Conservation (phyloP, 805 yeast species). For the Wickerhamomyces ciferrii region DNA sequence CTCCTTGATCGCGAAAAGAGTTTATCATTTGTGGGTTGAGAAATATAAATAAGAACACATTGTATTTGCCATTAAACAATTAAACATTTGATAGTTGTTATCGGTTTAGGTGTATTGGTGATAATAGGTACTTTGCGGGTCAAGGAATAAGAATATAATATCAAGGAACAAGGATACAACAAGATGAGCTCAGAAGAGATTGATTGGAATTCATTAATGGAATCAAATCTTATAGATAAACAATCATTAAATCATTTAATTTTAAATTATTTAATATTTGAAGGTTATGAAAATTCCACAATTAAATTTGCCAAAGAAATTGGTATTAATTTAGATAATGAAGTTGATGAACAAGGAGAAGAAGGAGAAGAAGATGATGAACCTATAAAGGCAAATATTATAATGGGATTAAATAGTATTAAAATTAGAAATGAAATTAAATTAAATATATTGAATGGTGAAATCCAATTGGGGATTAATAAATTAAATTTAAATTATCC, state of each 20-base stretch:
- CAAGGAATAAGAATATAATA: too few relatives aligned
- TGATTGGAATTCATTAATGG: neutral
- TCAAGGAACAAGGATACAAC: too few relatives aligned
- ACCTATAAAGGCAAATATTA: slow-evolving; percentile 4
- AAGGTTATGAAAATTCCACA: slow-evolving; percentile 73
- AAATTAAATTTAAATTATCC: slow-evolving; percentile 58
- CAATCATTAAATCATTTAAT: slow-evolving; percentile 33
- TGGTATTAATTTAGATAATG: slow-evolving; percentile 22
- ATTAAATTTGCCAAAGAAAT: slow-evolving; percentile 27
- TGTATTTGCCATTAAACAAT: neutral
- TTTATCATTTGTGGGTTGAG: neutral
- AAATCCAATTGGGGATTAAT: slow-evolving; percentile 53
- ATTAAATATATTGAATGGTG: slow-evolving; percentile 49
- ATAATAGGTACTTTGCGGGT: too few relatives aligned
- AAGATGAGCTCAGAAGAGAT: neutral
- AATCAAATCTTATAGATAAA: neutral
- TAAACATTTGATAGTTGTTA: too few relatives aligned
- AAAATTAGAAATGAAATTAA: slow-evolving; percentile 49
- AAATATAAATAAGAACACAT: neutral
- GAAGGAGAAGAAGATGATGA: neutral
- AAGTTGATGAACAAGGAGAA: slow-evolving; percentile 7
- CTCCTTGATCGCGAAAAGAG: too few relatives aligned
- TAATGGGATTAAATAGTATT: slow-evolving; percentile 44
- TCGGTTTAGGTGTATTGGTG: neutral
- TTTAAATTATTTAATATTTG: slow-evolving; percentile 69